Base-by-base conservation (phyloP, 345 rosid species). In the Carallia brachiata region DNA sequence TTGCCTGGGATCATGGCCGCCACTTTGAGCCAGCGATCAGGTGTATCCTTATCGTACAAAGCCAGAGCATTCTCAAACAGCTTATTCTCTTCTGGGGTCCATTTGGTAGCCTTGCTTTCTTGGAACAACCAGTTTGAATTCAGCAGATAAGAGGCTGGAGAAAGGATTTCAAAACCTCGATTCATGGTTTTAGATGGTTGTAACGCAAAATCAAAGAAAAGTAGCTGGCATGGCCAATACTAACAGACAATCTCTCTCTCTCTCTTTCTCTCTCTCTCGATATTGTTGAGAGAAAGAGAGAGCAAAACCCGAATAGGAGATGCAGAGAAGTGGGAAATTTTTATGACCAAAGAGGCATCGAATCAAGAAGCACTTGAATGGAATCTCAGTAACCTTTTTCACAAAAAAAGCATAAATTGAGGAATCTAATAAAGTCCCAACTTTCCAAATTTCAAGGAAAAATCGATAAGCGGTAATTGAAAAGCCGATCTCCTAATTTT, bases 11-110 rank as follows among this genome's bases (percentile, higher is more conserved):
- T 90, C 92, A 88, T 79, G 4, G 89, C 85, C 0, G 99, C 99
- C 32, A 95, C 98, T 70, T 80, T 88, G 28, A 63, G 32, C 99
- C 99, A 95, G 64, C 96, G 79, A 70, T 95, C 99, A 1, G 99
- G 99, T 0, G 96, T 89, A 62, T 92, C 96, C 74, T 83, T 89
- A 65, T 95, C 99, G 70, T 71, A 90, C 6, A 79, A 75, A 28
- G 99, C 99, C 76, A 95, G 67, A 67, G 97, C 97, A 82, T 88
- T 89, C 80, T 95, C 99, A 77, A 95, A 95, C 74, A 60, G 69
- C 80, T 95, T 95, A 92, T 95, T 95, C 84, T 95, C 99, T 82
- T 95, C 93, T 16, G 75, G 76, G 50, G 96, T 92, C 99, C 99
- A 95, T 77, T 77, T 82, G 1, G 97, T 73, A 31, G 65, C 90